phyloP scores from a whole-genome alignment of 2,329 filamentous ascomycete species.

The Macrophomina phaseolina region DNA sequence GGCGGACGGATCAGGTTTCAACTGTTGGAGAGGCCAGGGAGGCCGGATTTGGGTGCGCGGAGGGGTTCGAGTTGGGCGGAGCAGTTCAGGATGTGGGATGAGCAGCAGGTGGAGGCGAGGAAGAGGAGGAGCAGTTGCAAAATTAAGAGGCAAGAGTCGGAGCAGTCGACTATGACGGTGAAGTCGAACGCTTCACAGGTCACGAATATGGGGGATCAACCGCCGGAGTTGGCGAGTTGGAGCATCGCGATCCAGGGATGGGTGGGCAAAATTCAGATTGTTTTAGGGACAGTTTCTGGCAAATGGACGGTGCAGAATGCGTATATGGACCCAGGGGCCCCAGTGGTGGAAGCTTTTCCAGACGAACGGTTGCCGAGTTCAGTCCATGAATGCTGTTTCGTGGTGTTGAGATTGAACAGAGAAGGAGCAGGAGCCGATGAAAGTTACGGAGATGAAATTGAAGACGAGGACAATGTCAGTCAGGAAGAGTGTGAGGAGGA shows the following conservation, averaged over 20 bases:
- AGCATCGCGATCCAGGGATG: neutral
- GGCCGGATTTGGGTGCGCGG: neutral
- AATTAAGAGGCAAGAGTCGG: neutral
- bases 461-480: neutral
- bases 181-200: neutral
- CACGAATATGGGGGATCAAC: neutral
- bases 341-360: neutral
- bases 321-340: neutral
- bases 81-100: slow-evolving; percentile 6
- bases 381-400: neutral
- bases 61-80: neutral
- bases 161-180: neutral
- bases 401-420: neutral
- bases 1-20: neutral
- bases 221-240: neutral
- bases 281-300: neutral
- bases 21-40: neutral
- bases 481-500: neutral
- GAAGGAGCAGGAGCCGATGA: neutral
- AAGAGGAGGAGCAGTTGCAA: neutral
- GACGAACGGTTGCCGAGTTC: neutral
- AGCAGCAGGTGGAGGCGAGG: neutral
- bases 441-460: neutral
- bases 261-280: neutral
- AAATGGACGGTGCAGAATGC: neutral